Evolutionary conservation across 2,329 filamentous ascomycete species (phyloP).

Genomic region (Cordyceps sp.): DNA sequence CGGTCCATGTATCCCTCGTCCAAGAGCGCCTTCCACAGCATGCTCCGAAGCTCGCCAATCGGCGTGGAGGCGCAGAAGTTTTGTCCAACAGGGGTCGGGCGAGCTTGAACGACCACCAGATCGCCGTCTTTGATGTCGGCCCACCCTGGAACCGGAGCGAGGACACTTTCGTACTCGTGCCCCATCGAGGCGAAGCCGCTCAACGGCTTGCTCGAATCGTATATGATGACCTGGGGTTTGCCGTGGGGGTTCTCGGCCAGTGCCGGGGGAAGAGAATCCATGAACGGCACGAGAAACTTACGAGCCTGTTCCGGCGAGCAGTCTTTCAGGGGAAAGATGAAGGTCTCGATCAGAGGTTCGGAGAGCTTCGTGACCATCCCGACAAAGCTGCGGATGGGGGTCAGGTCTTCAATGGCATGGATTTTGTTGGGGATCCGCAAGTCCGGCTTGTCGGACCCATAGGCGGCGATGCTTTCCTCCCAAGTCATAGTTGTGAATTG

Average conservation of each 20-base stretch:
- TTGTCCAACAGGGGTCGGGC: slow-evolving; percentile 43
- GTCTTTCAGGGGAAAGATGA: slow-evolving; percentile 45
- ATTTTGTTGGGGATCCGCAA: slow-evolving; percentile 58
- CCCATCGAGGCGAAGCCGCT: slow-evolving; percentile 65
- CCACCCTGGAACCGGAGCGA: slow-evolving; percentile 11
- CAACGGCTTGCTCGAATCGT: slow-evolving; percentile 57
- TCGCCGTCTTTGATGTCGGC: slow-evolving; percentile 47
- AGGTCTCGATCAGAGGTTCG: slow-evolving; percentile 57
- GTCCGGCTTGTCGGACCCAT: slow-evolving; percentile 89
- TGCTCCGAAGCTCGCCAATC: slow-evolving; percentile 56
- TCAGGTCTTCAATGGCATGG: slow-evolving; percentile 41
- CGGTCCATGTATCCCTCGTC: slow-evolving; percentile 37
- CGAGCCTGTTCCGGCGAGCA: slow-evolving; percentile 34
- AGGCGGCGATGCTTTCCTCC: slow-evolving; percentile 48
- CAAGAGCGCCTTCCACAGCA: slow-evolving; percentile 53
- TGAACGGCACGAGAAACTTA: slow-evolving; percentile 50
- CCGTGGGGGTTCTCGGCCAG: slow-evolving; percentile 57
- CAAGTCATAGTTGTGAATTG: slow-evolving; percentile 18
- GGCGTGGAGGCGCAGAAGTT: slow-evolving; percentile 42
- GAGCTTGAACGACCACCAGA: slow-evolving; percentile 66
- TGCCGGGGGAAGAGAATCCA: slow-evolving; percentile 43
- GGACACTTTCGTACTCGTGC: slow-evolving; percentile 41
- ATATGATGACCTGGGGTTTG: slow-evolving; percentile 64
- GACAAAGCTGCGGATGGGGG: slow-evolving; percentile 42
- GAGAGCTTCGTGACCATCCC: slow-evolving; percentile 56